Conservation (phyloP, 2,329 filamentous ascomycete genomes). For the Macrophomina pseudophaseolina region DNA sequence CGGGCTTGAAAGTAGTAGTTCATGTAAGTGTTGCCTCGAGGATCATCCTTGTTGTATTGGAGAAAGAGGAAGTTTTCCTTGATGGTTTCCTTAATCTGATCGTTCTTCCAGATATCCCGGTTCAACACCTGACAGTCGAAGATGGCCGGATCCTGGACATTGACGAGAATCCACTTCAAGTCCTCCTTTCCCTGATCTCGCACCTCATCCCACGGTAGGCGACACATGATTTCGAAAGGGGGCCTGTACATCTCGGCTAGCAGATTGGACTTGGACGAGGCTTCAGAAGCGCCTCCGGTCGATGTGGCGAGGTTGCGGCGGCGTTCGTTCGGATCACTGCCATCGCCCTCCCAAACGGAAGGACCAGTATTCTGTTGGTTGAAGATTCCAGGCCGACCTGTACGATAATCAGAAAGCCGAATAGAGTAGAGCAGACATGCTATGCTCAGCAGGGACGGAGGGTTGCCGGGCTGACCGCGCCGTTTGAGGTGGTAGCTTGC, state of each 20-base stretch:
- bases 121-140: conserved; percentile 96
- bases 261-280: conserved; percentile 72
- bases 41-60: conserved; percentile 88
- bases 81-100: conserved; percentile 76
- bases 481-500: too few relatives aligned
- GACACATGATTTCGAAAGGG: conserved; percentile 86
- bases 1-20: conserved; percentile 86
- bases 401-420: conserved; percentile 16
- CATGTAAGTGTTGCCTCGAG: conserved; percentile 77
- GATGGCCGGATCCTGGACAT: conserved; percentile 89
- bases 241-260: conserved; percentile 92
- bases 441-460: background rate
- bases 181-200: conserved; percentile 83
- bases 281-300: conserved; percentile 68
- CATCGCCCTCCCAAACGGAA: conserved; percentile 64
- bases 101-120: conserved; percentile 93
- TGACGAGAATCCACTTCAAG: conserved; percentile 94
- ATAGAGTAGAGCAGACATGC: background rate
- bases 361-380: conserved; percentile 62
- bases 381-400: conserved; percentile 66
- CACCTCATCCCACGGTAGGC: conserved; percentile 80
- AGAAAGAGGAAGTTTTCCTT: conserved; percentile 94
- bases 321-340: conserved; percentile 52
- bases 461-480: too few relatives aligned
- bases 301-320: conserved; percentile 62